Evolutionary conservation across 495 filamentous ascomycete genomes (phyloP), one percentile per base, ranked within the genome.

Genomic region (Penicillium alfredii): DNA sequence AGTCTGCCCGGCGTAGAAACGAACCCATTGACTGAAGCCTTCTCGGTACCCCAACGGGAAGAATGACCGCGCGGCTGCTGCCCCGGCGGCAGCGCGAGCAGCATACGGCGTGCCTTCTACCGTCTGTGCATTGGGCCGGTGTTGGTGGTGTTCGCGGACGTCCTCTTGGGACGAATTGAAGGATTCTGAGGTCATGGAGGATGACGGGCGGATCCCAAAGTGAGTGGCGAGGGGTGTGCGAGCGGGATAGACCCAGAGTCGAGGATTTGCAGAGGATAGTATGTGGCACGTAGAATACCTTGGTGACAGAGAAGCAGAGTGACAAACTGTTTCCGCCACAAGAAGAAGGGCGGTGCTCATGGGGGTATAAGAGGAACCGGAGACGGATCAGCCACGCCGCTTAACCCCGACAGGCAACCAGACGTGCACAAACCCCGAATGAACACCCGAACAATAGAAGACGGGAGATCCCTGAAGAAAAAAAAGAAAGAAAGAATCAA

Each of bases 41-140:
- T 94, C 90, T 49, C 88, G 88, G 64, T 93, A 94, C 15, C 88
- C 82, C 14, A 98, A 63, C 3, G 92, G 87, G 48, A 97, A 96
- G 56, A 74, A 80, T 10, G 38, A 55, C 48, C 37, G 53, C 30
- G 61, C 42, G 2, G 52, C 33, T 6, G 60, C 54, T 16, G 58
- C 55, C 19, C 54, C 64, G 32, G 52, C 60, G 44, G 53, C 63
- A 42, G 60, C 71, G 58, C 38, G 63, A 47, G 55, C 72, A 27
- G 62, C 56, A 37, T 64, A 55, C 11, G 62, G 60, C 14, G 45
- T 50, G 17, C 42, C 34, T 14, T 56, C 43, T 24, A 33, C 46
- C 8, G 26, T 22, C 8, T 42, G 38, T 19, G 73, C 71, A 34
- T 76, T 52, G 35, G 73, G 57, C 33, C 54, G 56, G 38, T 71